Conservation (phyloP, 2,329 filamentous ascomycete genomes). For the Ophiosphaerella herpotricha region DNA sequence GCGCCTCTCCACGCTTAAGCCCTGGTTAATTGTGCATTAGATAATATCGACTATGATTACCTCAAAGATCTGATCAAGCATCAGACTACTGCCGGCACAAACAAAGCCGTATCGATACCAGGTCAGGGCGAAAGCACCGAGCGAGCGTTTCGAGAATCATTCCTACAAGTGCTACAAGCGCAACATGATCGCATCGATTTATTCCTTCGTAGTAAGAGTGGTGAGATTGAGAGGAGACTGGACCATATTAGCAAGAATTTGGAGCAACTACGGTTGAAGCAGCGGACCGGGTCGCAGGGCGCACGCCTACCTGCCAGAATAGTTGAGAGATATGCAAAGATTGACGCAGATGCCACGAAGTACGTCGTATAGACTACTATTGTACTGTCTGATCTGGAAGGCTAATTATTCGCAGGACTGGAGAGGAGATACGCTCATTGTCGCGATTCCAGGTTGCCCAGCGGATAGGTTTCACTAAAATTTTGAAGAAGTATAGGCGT, state of each 20-base stretch:
- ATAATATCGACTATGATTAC: conserved; percentile 88
- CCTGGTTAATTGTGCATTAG: conserved; percentile 49
- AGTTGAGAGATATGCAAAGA: conserved; percentile 56
- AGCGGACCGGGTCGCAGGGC: conserved; percentile 9
- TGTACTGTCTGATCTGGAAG: background rate
- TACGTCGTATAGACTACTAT: conserved; percentile 19
- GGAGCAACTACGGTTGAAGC: conserved; percentile 35
- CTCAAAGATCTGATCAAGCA: conserved; percentile 84
- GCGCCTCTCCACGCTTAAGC: background rate
- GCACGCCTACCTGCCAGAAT: conserved; percentile 48
- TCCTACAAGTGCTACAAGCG: conserved; percentile 70
- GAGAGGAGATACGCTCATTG: conserved; percentile 72
- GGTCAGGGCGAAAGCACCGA: conserved; percentile 64
- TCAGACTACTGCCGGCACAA: conserved; percentile 73
- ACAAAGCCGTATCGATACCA: conserved; percentile 73
- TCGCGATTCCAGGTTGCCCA: conserved; percentile 76
- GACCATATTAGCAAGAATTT: conserved; percentile 49
- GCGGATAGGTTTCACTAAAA: conserved; percentile 76
- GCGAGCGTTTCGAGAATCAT: conserved; percentile 69
- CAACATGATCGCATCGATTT: conserved; percentile 79
- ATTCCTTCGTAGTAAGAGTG: conserved; percentile 79
- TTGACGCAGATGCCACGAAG: conserved; percentile 56
- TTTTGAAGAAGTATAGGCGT: conserved; percentile 86
- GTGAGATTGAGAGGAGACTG: conserved; percentile 73
- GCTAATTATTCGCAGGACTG: conserved; percentile 55